Conservation (phyloP, 257 asterid species). For the Capsicum rhomboideum region DNA sequence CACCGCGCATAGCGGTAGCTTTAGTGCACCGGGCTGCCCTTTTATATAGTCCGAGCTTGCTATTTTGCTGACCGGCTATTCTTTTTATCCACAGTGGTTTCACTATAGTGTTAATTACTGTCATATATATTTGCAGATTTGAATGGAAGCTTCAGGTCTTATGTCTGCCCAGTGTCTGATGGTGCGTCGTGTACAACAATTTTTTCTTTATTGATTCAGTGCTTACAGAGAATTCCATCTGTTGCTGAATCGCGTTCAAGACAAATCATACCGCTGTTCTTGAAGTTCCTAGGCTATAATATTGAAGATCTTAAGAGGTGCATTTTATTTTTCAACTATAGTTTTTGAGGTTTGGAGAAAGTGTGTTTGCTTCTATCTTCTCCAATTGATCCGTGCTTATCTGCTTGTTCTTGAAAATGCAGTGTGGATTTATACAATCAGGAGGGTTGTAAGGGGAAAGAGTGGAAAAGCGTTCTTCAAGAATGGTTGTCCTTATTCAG, state of each 20-base stretch:
- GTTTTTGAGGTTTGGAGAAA: neutral
- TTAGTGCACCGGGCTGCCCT: no score
- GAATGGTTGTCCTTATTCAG: constrained; percentile 80
- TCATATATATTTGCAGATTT: constrained; percentile 43
- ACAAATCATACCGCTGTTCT: constrained; percentile 65
- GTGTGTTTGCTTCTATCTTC: neutral
- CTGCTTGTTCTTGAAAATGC: constrained; percentile 17
- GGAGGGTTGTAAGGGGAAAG: constrained; percentile 46
- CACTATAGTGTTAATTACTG: neutral
- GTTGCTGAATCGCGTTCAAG: constrained; percentile 56
- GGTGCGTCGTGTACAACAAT: constrained; percentile 42
- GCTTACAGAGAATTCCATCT: constrained; percentile 64
- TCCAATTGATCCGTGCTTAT: neutral
- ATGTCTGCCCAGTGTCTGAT: constrained; percentile 33
- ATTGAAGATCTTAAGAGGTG: constrained; percentile 49
- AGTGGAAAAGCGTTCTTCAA: constrained; percentile 60
- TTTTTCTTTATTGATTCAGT: constrained; percentile 56
- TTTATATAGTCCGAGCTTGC: neutral
- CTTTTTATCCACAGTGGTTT: neutral
- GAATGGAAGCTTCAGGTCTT: constrained; percentile 46
- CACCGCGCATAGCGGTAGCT: no score
- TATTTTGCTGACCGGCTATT: neutral
- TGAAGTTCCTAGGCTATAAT: constrained; percentile 71
- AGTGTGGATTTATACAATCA: constrained; percentile 35
- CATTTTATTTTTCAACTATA: constrained; percentile 3